Conservation (phyloP, 208 protist species). For the Acanthamoeba castellanii region DNA sequence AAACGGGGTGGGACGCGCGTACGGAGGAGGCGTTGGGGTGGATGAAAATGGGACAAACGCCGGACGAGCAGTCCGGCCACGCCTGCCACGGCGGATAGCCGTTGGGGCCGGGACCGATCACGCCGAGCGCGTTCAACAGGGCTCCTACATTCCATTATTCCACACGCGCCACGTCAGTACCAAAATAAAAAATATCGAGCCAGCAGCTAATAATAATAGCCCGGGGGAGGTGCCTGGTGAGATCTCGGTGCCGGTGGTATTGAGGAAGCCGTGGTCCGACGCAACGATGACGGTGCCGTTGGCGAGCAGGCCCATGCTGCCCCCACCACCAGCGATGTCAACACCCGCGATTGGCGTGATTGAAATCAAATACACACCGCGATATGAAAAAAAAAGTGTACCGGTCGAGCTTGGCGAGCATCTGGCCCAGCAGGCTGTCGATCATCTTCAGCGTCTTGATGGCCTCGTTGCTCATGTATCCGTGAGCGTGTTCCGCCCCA, state of each 20-base stretch:
- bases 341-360: not conserved
- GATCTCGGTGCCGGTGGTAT: not conserved
- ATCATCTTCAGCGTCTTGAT: not conserved
- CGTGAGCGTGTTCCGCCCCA: not conserved
- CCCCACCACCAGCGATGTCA: not conserved
- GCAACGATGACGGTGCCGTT: conserved; percentile 44
- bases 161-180: too few species aligned
- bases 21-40: conserved; percentile 28
- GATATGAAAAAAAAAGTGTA: not conserved
- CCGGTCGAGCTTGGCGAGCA: conserved; percentile 4
- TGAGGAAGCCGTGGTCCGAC: conserved; percentile 45
- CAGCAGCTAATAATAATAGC: too few species aligned
- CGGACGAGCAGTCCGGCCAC: conserved; percentile 38
- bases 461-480: conserved; percentile 12
- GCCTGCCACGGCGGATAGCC: conserved; percentile 20
- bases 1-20: not conserved
- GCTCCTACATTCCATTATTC: not conserved
- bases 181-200: too few species aligned
- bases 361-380: not conserved
- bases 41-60: conserved; percentile 53
- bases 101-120: conserved; percentile 4
- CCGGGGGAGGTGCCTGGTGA: not conserved
- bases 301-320: not conserved
- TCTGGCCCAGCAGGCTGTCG: conserved; percentile 1
- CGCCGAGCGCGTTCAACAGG: conserved; percentile 26